phyloP scores from a whole-genome alignment of 805 yeast species.

The Metschnikowia cerradonensis region DNA sequence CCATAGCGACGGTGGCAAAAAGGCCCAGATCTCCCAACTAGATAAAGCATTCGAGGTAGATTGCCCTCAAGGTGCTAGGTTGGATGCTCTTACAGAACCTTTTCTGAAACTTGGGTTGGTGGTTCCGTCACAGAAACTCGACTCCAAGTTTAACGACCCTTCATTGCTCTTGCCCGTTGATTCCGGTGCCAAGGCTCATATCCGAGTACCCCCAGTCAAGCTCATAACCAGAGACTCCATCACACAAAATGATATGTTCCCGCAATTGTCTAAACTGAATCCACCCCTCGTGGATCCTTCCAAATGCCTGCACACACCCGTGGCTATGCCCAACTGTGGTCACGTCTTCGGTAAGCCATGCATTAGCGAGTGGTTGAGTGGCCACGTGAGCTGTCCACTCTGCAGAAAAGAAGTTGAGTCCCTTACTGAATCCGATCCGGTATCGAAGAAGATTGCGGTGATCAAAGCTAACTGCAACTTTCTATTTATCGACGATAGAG shows the following conservation, averaged over 20 bases:
- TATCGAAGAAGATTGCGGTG: constrained; percentile 5
- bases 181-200: constrained; percentile 6
- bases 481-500: constrained; percentile 10
- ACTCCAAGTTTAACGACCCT: constrained; percentile 11
- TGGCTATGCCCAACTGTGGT: constrained; percentile 16
- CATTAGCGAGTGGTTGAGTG: constrained; percentile 18
- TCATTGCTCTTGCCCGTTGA: constrained; percentile 15
- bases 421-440: constrained; percentile 8
- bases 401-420: constrained; percentile 18
- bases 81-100: constrained; percentile 1
- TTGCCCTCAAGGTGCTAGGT: background rate
- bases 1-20: constrained; percentile 1
- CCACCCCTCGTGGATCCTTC: constrained; percentile 3
- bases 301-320: constrained; percentile 12
- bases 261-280: constrained; percentile 3
- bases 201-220: constrained; percentile 11
- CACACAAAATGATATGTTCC: constrained; percentile 11
- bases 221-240: constrained; percentile 7
- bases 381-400: constrained; percentile 17
- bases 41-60: background rate
- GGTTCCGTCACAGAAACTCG: constrained; percentile 1
- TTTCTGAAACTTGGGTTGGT: constrained; percentile 4
- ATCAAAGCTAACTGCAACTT: constrained; percentile 12
- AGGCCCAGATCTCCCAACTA: background rate
- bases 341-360: constrained; percentile 17